Evolutionary conservation across 2,329 filamentous ascomycete genomes (phyloP).

Genomic region (Mariannaea elegans): DNA sequence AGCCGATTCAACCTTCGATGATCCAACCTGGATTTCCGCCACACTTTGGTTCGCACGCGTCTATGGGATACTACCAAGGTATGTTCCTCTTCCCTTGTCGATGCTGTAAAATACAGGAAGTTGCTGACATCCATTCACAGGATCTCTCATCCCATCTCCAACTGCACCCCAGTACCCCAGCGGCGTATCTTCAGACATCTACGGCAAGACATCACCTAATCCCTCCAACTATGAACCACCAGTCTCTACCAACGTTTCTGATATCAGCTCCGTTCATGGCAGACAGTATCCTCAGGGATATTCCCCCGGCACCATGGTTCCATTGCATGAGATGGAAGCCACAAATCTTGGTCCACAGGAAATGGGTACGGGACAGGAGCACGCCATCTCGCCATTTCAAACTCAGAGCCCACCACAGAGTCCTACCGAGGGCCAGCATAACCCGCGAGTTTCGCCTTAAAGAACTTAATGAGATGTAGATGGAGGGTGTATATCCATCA

Average conservation of each 20-base stretch:
- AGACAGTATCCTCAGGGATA: constrained; percentile 26
- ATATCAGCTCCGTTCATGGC: constrained; percentile 15
- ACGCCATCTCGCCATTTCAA: constrained; percentile 1
- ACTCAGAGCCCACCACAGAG: constrained; percentile 12
- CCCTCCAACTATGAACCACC: constrained; percentile 28
- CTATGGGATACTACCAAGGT: constrained; percentile 37
- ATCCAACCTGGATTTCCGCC: constrained; percentile 23
- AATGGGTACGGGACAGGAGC: constrained; percentile 31
- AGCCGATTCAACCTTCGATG: neutral
- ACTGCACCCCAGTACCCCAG: constrained; percentile 24
- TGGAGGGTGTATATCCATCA: too few relatives aligned
- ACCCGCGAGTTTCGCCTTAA: neutral
- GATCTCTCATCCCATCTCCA: constrained; percentile 28
- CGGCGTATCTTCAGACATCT: constrained; percentile 28
- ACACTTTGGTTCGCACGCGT: constrained; percentile 24
- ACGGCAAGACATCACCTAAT: constrained; percentile 31
- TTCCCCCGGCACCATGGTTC: constrained; percentile 26
- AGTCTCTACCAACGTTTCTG: constrained; percentile 28
- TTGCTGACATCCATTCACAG: constrained; percentile 25
- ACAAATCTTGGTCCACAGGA: constrained; percentile 27
- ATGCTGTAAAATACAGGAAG: neutral
- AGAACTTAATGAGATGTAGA: too few relatives aligned
- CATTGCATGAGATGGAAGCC: constrained; percentile 37
- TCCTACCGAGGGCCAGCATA: constrained; percentile 8
- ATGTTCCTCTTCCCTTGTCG: neutral